Evolutionary conservation across 1,139 yeast genomes (phyloP), one percentile per base, ranked within the genome.

Genomic region (Yamadazyma conglobata): DNA sequence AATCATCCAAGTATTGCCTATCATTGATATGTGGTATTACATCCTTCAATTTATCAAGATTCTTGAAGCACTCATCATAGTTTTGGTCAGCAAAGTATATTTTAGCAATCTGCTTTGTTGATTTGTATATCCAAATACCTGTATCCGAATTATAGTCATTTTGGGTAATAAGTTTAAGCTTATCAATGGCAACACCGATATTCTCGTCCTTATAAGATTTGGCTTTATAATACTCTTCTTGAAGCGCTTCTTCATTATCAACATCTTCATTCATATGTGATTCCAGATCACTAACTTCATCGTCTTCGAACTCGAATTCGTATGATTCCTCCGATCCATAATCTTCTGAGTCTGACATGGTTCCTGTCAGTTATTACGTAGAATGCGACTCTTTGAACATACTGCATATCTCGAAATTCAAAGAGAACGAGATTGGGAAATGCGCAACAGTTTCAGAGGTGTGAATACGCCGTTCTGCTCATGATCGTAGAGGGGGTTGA

Each of bases 41-140:
- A 1, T 23, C 25, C 13, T 55, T 42, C 12, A 65, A 42, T 8
- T 42, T 35, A 15, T 46, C 37, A 19, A 67, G 44, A 15, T 59
- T 49, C 4, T 42, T 39, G 16, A 72, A 44, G 9, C 73, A 61
- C 22, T 60, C 54, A 2, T 56, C 63, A 27, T 56, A 56, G 6
- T 59, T 50, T 15, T 54, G 46, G 15, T 57, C 54, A 16, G 48
- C 44, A 39, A 69, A 71, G 22, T 63, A 53, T 7, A 79, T 56
- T 54, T 85, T 85, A 30, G 82, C 65, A 22, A 72, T 56, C 48
- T 85, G 94, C 46, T 85, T 85, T 31, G 64, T 55, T 0, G 87
- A 66, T 42, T 78, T 81, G 53, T 81, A 79, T 3, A 73, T 48
- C 64, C 74, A 76, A 23, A 58, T 62, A 5, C 44, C 35, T 11